Conservation (phyloP, 352 stramenopile genomes). For the Phytophthora hybrid region DNA sequence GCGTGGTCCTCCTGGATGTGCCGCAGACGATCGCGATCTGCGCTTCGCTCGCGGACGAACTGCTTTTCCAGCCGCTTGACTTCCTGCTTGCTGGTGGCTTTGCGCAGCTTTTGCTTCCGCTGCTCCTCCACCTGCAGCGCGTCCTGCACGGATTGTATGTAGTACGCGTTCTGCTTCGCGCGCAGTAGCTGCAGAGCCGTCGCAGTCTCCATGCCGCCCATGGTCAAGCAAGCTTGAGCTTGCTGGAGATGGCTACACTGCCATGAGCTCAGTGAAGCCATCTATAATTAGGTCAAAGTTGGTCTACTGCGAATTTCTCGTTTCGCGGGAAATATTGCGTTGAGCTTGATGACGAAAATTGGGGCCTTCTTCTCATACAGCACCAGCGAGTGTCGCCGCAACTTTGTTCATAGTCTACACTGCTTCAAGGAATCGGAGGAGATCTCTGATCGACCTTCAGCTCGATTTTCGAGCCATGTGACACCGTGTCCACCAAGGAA, state of each 20-base stretch:
- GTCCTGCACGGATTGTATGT: slow-evolving; percentile 62
- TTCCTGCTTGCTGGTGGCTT: slow-evolving; percentile 49
- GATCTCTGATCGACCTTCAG: neutral
- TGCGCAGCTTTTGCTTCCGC: slow-evolving; percentile 54
- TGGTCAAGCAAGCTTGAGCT: neutral
- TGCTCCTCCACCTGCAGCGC: slow-evolving; percentile 63
- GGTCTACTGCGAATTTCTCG: slow-evolving; percentile 2
- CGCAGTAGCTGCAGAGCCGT: slow-evolving; percentile 32
- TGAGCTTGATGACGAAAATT: neutral
- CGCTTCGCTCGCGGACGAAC: slow-evolving; percentile 55
- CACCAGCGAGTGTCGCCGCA: neutral
- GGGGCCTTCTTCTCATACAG: too few relatives aligned
- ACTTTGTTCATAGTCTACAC: neutral
- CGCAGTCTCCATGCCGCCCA: slow-evolving; percentile 19
- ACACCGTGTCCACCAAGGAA: slow-evolving; percentile 1
- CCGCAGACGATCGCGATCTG: slow-evolving; percentile 58
- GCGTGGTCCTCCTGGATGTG: slow-evolving; percentile 73
- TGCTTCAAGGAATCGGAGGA: slow-evolving; percentile 1
- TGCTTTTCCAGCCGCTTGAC: slow-evolving; percentile 60
- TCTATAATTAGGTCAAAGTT: slow-evolving; percentile 10
- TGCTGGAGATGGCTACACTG: slow-evolving; percentile 11
- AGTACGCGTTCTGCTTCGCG: slow-evolving; percentile 49
- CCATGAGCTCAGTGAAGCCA: neutral
- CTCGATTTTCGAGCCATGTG: neutral
- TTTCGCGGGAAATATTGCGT: neutral